Base-by-base conservation (phyloP, 495 filamentous ascomycete species). In the Staphylotrichum longicolle region DNA sequence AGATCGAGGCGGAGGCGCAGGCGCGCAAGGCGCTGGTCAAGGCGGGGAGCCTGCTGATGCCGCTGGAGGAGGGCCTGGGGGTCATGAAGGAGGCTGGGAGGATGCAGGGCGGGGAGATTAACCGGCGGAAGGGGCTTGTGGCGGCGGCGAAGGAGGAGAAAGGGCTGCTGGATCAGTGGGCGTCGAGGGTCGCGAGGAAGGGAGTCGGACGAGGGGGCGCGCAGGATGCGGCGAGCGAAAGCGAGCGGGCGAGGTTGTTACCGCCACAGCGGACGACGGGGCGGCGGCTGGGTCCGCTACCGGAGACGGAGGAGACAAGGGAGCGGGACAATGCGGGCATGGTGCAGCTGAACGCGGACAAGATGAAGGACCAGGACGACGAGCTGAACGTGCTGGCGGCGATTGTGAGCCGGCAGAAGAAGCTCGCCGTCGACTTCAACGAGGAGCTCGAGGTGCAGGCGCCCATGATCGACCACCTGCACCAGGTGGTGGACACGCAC, bases 311-410 rank as follows among this genome's bases (percentile, higher is more conserved):
- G 60, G 80, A 82, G 60, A 98, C 94, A 49, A 77, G 93, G 44
- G 92, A 96, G 76, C 75, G 94, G 59, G 94, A 96, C 70, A 99
- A 99, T 68, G 76, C 85, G 37, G 94, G 93, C 0, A 88, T 99
- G 45, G 62, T 97, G 70, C 86, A 92, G 79, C 72, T 98, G 69
- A 92, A 97, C 72, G 76, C 82, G 61, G 85, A 93, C 72, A 83
- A 88, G 71, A 95, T 98, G 85, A 58, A 82, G 44, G 86, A 93
- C 65, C 94, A 99, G 74, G 94, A 99, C 66, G 71, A 85, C 70
- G 86, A 88, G 63, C 86, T 98, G 39, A 83, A 88, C 61, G 83
- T 86, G 66, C 72, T 98, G 70, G 80, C 83, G 35, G 88, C 85
- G 75, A 87, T 91, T 64, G 88, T 98, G 52, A 71, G 83, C 60